Percentiles rank a stretch among this genome's conserved stretches.
Conservation (phyloP, 139 green algal genomes). For the Chlorella sp. region DNA sequence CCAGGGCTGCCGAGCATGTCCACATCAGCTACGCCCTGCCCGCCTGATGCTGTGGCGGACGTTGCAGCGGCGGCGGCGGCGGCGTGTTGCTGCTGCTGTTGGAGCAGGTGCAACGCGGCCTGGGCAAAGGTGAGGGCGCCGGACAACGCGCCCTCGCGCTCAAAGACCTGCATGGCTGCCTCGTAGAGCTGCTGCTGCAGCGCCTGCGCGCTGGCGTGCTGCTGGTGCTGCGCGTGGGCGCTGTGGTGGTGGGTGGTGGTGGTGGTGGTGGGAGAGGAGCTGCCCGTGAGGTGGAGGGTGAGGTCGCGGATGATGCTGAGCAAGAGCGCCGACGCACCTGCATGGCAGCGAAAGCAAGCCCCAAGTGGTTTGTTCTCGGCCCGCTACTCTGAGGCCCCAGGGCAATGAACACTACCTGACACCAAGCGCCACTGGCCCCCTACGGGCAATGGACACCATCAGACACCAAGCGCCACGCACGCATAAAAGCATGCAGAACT, state of each 20-base stretch:
- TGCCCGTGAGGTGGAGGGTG: not conserved
- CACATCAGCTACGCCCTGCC: not conserved
- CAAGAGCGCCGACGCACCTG: not conserved
- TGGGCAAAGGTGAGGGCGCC: constrained; percentile 38
- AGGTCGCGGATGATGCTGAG: not conserved
- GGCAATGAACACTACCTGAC: too few relatives aligned
- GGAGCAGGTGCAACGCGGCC: constrained; percentile 24
- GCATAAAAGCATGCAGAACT: too few relatives aligned
- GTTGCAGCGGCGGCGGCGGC: not conserved
- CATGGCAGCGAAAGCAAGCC: too few relatives aligned
- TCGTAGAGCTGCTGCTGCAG: not conserved
- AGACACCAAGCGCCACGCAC: too few relatives aligned
- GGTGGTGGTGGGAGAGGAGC: too few relatives aligned
- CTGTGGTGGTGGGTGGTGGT: too few relatives aligned
- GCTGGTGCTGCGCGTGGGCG: too few relatives aligned
- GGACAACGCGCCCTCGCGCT: constrained; percentile 27
- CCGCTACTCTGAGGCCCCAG: too few relatives aligned
- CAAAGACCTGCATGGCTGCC: constrained; percentile 24
- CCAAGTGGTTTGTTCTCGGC: too few relatives aligned
- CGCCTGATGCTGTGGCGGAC: not conserved
- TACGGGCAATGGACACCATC: too few relatives aligned
- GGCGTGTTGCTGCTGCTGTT: not conserved
- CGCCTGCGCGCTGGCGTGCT: too few relatives aligned
- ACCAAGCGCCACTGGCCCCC: too few relatives aligned
- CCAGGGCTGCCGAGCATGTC: not conserved